These are phyloP conservation scores for Dipodascus albidus DNA, from an alignment of 805 yeast species.

Conservation along the genomic window DNA sequence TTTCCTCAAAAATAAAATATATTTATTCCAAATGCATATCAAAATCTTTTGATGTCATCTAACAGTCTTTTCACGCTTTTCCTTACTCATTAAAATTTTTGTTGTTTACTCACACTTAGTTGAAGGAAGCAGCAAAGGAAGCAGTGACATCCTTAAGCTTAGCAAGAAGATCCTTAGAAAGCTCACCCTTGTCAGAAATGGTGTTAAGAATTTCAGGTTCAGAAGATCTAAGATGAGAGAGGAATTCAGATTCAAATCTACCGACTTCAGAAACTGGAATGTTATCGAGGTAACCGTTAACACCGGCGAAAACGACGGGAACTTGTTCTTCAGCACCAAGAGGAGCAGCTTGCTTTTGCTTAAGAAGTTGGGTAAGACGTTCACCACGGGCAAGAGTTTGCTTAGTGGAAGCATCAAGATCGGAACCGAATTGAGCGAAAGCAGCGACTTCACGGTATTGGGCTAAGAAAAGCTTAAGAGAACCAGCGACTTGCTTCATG, in stretches of 20 bases:
- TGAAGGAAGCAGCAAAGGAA: conserved; percentile 85
- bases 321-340: conserved; percentile 98
- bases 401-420: conserved; percentile 98
- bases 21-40: background rate
- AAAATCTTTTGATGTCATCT: background rate
- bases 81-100: background rate
- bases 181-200: conserved; percentile 81
- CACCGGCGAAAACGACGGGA: conserved; percentile 98
- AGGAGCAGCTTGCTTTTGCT: conserved; percentile 96
- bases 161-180: conserved; percentile 76
- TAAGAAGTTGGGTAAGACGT: conserved; percentile 97
- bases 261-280: conserved; percentile 76
- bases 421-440: conserved; percentile 99
- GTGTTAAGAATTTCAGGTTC: conserved; percentile 74
- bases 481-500: conserved; percentile 99
- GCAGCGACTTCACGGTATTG: conserved; percentile 99
- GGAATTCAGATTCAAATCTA: conserved; percentile 87
- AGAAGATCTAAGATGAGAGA: conserved; percentile 84
- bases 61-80: background rate
- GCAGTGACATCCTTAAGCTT: conserved; percentile 86
- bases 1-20: background rate
- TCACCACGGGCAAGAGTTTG: conserved; percentile 99
- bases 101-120: conserved; percentile 18
- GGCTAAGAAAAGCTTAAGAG: conserved; percentile 98
- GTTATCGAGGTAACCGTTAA: conserved; percentile 94